phyloP scores from a whole-genome alignment of 2,329 filamentous ascomycete genomes.

The Beauveria caledonica region DNA sequence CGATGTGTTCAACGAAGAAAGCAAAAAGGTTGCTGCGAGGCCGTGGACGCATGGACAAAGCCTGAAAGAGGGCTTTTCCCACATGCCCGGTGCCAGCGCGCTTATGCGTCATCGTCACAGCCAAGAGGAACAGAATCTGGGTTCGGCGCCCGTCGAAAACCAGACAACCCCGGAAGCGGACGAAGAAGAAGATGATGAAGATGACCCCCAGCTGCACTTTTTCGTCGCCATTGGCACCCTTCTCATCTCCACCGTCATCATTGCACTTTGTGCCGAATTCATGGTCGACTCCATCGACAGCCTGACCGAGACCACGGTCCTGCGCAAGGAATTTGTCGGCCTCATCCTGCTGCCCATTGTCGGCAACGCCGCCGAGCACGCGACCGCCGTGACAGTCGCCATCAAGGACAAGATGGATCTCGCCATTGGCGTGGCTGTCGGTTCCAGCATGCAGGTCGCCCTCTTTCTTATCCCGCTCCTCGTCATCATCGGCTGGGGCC shows the following conservation, averaged over 20 bases:
- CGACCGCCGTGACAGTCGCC: slow-evolving; percentile 71
- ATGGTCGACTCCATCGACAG: slow-evolving; percentile 66
- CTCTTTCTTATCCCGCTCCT: slow-evolving; percentile 71
- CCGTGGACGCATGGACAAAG: slow-evolving; percentile 32
- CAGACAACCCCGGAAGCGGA: slow-evolving; percentile 31
- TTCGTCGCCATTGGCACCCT: slow-evolving; percentile 66
- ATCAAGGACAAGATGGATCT: slow-evolving; percentile 82
- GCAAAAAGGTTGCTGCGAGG: slow-evolving; percentile 63
- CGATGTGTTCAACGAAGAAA: slow-evolving; percentile 70
- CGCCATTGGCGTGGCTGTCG: slow-evolving; percentile 71
- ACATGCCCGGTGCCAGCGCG: slow-evolving; percentile 24
- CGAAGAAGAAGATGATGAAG: slow-evolving; percentile 62
- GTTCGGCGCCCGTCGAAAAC: slow-evolving; percentile 37
- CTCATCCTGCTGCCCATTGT: slow-evolving; percentile 75
- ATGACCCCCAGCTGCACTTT: slow-evolving; percentile 67
- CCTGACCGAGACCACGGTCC: slow-evolving; percentile 49
- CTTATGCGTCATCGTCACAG: slow-evolving; percentile 26
- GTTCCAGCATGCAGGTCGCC: slow-evolving; percentile 73
- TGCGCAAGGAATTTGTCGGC: slow-evolving; percentile 70
- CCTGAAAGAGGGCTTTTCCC: slow-evolving; percentile 32
- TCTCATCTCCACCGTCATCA: slow-evolving; percentile 63
- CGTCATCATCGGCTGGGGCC: slow-evolving; percentile 70
- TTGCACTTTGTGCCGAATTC: slow-evolving; percentile 75
- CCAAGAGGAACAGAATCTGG: slow-evolving; percentile 33
- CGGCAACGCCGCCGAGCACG: slow-evolving; percentile 77